Percentiles rank a stretch among this genome's conserved stretches.
phyloP scores from a whole-genome alignment of 148 eudicot genomes.

The Fagopyrum homotropicum region DNA sequence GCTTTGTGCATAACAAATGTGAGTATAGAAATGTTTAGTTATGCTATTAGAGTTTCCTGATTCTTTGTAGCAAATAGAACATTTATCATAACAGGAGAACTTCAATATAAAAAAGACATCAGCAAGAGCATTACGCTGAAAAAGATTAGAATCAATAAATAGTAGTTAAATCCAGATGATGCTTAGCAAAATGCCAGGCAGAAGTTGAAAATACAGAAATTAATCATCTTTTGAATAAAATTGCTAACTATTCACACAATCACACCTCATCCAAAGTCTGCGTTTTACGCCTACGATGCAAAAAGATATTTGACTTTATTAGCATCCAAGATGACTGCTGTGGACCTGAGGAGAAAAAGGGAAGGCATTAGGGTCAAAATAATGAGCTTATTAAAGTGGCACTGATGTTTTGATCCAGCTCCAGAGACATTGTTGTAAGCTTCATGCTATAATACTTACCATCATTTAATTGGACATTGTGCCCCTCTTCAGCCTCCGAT shows the following conservation, averaged over 20 bases:
- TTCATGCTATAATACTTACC: slow-evolving; percentile 29
- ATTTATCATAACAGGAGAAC: neutral
- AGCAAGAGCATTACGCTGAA: neutral
- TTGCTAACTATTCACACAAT: slow-evolving; percentile 23
- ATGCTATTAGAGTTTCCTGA: neutral
- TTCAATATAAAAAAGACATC: neutral
- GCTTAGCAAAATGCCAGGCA: neutral
- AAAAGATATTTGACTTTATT: slow-evolving; percentile 68
- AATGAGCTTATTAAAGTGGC: neutral
- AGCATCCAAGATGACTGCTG: slow-evolving; percentile 66
- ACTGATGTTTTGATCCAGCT: neutral
- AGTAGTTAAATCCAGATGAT: neutral
- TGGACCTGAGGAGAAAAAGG: slow-evolving; percentile 31
- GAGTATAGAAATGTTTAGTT: neutral
- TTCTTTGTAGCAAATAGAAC: neutral
- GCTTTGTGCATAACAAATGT: neutral
- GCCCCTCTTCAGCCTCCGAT: slow-evolving; percentile 84
- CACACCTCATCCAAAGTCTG: slow-evolving; percentile 87
- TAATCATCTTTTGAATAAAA: neutral
- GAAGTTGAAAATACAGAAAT: neutral
- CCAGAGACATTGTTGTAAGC: slow-evolving; percentile 29
- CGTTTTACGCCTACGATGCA: slow-evolving; percentile 77
- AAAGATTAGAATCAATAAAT: neutral
- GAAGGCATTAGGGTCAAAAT: neutral
- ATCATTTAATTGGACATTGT: slow-evolving; percentile 27